phyloP scores from a whole-genome alignment of 441 rosid genomes.

The Arabidopsis lyrata region DNA sequence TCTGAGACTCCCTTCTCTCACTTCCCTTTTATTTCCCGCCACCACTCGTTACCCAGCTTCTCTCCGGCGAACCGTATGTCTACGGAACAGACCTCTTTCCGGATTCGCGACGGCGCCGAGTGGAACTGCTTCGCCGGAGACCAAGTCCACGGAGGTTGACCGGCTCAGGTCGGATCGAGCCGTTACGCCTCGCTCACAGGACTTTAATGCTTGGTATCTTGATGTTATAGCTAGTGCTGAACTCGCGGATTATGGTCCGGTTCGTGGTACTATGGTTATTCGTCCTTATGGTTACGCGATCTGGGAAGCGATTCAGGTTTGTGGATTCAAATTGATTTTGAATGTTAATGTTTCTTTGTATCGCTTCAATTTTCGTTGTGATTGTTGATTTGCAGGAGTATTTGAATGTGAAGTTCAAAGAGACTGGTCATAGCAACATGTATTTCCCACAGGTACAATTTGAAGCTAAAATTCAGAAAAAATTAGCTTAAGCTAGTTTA shows the following conservation, averaged over 20 bases:
- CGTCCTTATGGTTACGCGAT: constrained; percentile 94
- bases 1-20: constrained; percentile 64
- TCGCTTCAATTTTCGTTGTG: constrained; percentile 11
- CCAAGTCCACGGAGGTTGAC: constrained; percentile 50
- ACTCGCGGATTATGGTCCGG: constrained; percentile 95
- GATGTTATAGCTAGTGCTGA: constrained; percentile 90
- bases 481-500: constrained; percentile 7
- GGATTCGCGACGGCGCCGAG: constrained; percentile 62
- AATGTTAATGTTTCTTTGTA: neutral
- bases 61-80: constrained; percentile 46
- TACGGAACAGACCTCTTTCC: constrained; percentile 42
- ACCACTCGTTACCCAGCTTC: constrained; percentile 50
- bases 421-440: constrained; percentile 96
- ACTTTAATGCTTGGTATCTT: constrained; percentile 93
- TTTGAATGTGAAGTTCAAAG: constrained; percentile 91
- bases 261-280: constrained; percentile 97
- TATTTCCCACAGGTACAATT: constrained; percentile 83
- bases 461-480: neutral
- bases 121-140: constrained; percentile 55
- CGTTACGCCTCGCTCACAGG: constrained; percentile 85
- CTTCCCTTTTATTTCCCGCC: constrained; percentile 59
- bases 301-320: constrained; percentile 96
- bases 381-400: constrained; percentile 61
- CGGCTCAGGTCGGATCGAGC: constrained; percentile 61
- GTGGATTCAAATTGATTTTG: neutral